Conservation (phyloP, 805 yeast genomes). For the Zygotorulaspora florentina region DNA sequence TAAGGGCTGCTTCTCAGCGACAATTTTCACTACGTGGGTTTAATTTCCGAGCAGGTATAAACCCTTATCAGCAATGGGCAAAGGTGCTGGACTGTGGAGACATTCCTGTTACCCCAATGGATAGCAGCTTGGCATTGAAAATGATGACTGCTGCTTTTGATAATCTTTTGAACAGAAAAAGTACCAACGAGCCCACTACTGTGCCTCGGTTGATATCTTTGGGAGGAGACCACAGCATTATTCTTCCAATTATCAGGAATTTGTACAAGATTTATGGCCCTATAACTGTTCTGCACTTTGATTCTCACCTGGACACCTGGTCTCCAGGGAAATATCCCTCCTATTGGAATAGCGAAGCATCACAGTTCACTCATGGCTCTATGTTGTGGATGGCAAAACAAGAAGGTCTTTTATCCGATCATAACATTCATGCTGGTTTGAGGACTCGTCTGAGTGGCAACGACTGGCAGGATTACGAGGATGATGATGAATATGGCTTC, state of each 20-base stretch:
- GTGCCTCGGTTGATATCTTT: slow-evolving; percentile 57
- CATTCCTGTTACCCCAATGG: slow-evolving; percentile 65
- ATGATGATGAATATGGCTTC: slow-evolving; percentile 68
- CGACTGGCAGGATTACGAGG: slow-evolving; percentile 56
- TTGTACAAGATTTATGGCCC: slow-evolving; percentile 58
- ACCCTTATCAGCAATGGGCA: slow-evolving; percentile 56
- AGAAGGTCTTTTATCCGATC: slow-evolving; percentile 57
- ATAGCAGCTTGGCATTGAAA: slow-evolving; percentile 56
- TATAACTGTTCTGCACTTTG: slow-evolving; percentile 72
- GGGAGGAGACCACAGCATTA: slow-evolving; percentile 81
- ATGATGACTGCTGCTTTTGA: slow-evolving; percentile 58
- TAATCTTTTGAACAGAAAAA: slow-evolving; percentile 43
- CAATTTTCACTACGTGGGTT: slow-evolving; percentile 67
- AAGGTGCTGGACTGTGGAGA: slow-evolving; percentile 63
- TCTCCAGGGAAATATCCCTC: slow-evolving; percentile 66
- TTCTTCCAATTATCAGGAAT: slow-evolving; percentile 68
- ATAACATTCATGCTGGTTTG: slow-evolving; percentile 71
- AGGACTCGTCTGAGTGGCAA: slow-evolving; percentile 67
- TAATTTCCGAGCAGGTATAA: slow-evolving; percentile 59
- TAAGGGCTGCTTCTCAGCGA: slow-evolving; percentile 64
- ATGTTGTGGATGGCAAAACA: slow-evolving; percentile 78
- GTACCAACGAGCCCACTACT: slow-evolving; percentile 16
- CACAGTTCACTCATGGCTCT: slow-evolving; percentile 74
- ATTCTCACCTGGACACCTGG: slow-evolving; percentile 85
- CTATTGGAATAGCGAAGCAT: slow-evolving; percentile 53